Evolutionary conservation across 768 basidiomycete genomes (phyloP).

Genomic region (Phaeotremella skinneri): DNA sequence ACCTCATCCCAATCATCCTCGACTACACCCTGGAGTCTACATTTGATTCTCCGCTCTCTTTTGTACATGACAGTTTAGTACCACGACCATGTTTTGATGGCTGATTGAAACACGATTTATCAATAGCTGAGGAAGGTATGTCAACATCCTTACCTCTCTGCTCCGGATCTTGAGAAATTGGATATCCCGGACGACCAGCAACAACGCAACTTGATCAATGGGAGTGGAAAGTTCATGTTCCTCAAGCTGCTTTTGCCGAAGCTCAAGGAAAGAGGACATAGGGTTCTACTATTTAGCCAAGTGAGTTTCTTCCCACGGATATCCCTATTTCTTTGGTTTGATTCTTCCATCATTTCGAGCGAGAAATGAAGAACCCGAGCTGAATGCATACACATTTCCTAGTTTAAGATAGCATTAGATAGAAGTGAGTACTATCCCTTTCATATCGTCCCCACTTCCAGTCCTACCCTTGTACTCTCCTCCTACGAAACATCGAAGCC

Average conservation of each 20-base stretch:
- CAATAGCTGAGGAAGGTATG: constrained; percentile 43
- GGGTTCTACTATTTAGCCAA: constrained; percentile 88
- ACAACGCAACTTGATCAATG: constrained; percentile 77
- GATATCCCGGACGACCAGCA: constrained; percentile 61
- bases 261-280: constrained; percentile 78
- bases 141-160: constrained; percentile 87
- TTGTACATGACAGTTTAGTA: no score
- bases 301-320: constrained; percentile 54
- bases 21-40: neutral
- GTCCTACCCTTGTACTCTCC: no score
- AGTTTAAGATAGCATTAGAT: constrained; percentile 86
- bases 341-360: constrained; percentile 1
- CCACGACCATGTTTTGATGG: no score
- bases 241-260: constrained; percentile 76
- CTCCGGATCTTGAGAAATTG: constrained; percentile 71
- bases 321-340: neutral
- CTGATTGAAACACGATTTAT: neutral
- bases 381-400: neutral
- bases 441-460: no score
- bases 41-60: no score
- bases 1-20: neutral
- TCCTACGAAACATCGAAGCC: no score
- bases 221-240: constrained; percentile 78
- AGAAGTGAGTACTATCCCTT: constrained; percentile 58
- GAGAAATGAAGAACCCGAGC: neutral